Evolutionary conservation across 2,329 filamentous ascomycete species (phyloP).

Genomic region (Pseudocercospora vitis): DNA sequence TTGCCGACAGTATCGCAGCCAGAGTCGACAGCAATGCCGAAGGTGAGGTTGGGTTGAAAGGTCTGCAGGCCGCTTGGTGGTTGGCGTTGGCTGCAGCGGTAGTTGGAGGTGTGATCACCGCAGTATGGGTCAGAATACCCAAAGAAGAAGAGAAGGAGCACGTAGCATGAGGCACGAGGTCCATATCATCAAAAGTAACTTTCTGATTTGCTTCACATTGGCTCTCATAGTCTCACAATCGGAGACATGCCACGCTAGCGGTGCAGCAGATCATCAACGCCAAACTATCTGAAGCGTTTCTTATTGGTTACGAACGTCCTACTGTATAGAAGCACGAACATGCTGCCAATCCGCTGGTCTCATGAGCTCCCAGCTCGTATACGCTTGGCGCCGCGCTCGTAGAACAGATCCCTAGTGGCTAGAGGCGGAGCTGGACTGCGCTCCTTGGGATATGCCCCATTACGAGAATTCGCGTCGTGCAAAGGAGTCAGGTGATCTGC

Average conservation of each 20-base stretch:
- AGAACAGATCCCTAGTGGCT: background rate
- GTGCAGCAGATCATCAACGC: too few species aligned
- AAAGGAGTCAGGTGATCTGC: background rate
- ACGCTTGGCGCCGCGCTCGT: background rate
- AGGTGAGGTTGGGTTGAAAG: constrained; percentile 31
- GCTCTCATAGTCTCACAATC: too few species aligned
- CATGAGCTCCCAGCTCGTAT: background rate
- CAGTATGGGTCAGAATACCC: constrained; percentile 31
- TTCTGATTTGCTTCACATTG: too few species aligned
- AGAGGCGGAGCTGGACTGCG: too few species aligned
- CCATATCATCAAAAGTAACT: too few species aligned
- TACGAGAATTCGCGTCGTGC: too few species aligned
- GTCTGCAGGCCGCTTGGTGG: constrained; percentile 35
- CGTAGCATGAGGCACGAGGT: constrained; percentile 17
- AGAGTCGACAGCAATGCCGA: constrained; percentile 28
- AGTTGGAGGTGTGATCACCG: constrained; percentile 30
- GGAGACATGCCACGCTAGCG: too few species aligned
- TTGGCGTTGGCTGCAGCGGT: constrained; percentile 29
- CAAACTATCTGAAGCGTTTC: too few species aligned
- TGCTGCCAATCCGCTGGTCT: too few species aligned
- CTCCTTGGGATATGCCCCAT: too few species aligned
- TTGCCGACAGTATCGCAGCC: constrained; percentile 32
- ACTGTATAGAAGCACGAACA: too few species aligned
- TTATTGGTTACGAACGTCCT: too few species aligned
- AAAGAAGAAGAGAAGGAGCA: constrained; percentile 38